Evolutionary conservation across 305 asterid genomes (phyloP).

Genomic region (Striga hermonthica): DNA sequence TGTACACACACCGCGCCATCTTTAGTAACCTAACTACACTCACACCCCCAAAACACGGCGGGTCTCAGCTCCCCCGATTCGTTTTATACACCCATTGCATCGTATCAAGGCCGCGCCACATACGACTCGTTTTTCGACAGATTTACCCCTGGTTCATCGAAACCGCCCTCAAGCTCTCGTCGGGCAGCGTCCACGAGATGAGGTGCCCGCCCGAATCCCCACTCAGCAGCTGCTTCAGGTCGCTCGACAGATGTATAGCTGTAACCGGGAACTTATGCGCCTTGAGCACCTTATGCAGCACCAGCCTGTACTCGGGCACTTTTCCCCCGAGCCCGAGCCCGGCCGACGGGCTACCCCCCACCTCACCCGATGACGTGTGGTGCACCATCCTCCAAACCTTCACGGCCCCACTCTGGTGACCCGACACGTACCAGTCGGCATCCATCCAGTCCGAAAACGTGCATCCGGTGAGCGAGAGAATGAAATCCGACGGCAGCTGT

Average conservation of each 20-base stretch:
- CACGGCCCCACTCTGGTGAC: slow-evolving; percentile 97
- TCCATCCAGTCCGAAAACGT: slow-evolving; percentile 83
- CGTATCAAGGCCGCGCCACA: too few species aligned
- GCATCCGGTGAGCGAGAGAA: slow-evolving; percentile 71
- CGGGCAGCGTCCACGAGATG: slow-evolving; percentile 87
- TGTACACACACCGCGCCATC: slow-evolving; percentile 29
- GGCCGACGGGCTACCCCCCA: slow-evolving; percentile 48
- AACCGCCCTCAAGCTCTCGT: slow-evolving; percentile 61
- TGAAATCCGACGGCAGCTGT: slow-evolving; percentile 93
- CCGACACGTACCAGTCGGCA: slow-evolving; percentile 84
- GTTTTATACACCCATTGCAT: slow-evolving; percentile 3
- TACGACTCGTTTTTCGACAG: slow-evolving; percentile 16
- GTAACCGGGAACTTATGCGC: slow-evolving; percentile 81
- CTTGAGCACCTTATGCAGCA: slow-evolving; percentile 82
- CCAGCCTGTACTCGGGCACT: slow-evolving; percentile 76
- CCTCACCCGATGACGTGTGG: slow-evolving; percentile 74
- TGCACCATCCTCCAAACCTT: slow-evolving; percentile 97
- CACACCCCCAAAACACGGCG: slow-evolving; percentile 33
- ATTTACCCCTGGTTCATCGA: slow-evolving; percentile 63
- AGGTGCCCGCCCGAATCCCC: slow-evolving; percentile 90
- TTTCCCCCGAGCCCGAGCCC: slow-evolving; percentile 60
- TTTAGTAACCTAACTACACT: slow-evolving; percentile 32
- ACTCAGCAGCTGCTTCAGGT: slow-evolving; percentile 78
- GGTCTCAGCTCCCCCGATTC: slow-evolving; percentile 29
- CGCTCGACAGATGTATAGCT: slow-evolving; percentile 76